Evolutionary conservation across 768 basidiomycete genomes (phyloP).

Genomic region (Boletus speciosus): DNA sequence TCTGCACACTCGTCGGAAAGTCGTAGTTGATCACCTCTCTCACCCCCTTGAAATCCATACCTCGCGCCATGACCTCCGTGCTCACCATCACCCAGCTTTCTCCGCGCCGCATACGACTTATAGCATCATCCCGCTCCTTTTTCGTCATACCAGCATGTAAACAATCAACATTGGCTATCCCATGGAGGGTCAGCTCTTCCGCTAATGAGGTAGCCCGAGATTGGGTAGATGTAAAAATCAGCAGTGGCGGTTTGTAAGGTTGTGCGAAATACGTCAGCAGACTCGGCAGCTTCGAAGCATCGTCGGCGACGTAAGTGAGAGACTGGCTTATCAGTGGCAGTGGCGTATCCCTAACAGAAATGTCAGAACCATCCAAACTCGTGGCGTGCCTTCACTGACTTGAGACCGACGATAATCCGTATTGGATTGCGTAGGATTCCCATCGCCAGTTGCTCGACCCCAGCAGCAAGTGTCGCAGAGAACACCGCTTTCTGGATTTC

Average conservation of each 20-base stretch:
- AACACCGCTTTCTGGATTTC: conserved; percentile 84
- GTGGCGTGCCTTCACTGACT: conserved; percentile 49
- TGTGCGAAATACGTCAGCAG: conserved; percentile 75
- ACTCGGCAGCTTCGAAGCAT: conserved; percentile 91
- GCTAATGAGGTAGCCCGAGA: conserved; percentile 76
- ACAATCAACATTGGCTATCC: conserved; percentile 78
- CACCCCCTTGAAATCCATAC: conserved; percentile 96
- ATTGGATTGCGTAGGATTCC: conserved; percentile 81
- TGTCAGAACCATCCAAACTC: conserved; percentile 12
- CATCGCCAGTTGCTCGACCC: conserved; percentile 84
- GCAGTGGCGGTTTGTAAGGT: conserved; percentile 85
- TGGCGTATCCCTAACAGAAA: conserved; percentile 75
- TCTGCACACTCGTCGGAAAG: conserved; percentile 93
- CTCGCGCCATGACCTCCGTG: conserved; percentile 96
- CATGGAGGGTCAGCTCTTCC: conserved; percentile 77
- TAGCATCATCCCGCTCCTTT: conserved; percentile 82
- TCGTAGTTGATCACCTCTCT: conserved; percentile 95
- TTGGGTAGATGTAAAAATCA: conserved; percentile 91
- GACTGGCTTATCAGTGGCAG: conserved; percentile 87
- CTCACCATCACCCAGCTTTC: conserved; percentile 94
- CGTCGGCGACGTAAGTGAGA: conserved; percentile 88
- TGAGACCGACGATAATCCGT: conserved; percentile 93
- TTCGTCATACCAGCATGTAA: conserved; percentile 88
- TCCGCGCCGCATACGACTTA: conserved; percentile 81
- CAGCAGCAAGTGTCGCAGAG: conserved; percentile 90